These are phyloP conservation scores for Biancaea sappan DNA, from an alignment of 306 rosid species.

Conservation along the genomic window DNA sequence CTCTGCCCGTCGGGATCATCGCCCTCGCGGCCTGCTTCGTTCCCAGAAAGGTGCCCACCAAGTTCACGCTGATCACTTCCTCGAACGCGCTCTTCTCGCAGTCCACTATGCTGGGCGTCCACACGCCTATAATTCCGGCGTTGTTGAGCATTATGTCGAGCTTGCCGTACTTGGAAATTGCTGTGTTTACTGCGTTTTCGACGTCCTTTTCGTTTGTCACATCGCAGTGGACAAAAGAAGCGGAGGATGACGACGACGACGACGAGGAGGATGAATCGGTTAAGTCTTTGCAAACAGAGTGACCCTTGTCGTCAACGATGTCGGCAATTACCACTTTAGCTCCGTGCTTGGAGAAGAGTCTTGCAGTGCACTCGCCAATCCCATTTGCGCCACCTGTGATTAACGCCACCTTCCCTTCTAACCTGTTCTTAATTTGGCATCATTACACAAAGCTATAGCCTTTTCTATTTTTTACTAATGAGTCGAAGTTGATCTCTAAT, in stretches of 20 bases:
- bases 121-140: slow-evolving; percentile 26
- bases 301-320: slow-evolving; percentile 45
- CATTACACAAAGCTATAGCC: too few species aligned
- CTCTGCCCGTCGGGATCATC: slow-evolving; percentile 43
- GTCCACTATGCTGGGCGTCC: slow-evolving; percentile 35
- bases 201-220: slow-evolving; percentile 44
- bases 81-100: slow-evolving; percentile 36
- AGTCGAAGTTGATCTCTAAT: too few species aligned
- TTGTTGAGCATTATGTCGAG: slow-evolving; percentile 68
- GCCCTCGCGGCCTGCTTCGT: slow-evolving; percentile 54
- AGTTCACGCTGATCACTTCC: slow-evolving; percentile 38
- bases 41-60: slow-evolving; percentile 46
- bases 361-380: slow-evolving; percentile 42
- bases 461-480: too few species aligned
- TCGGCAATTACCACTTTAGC: slow-evolving; percentile 55
- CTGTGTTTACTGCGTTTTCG: slow-evolving; percentile 33
- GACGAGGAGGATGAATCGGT: not conserved
- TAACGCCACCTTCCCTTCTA: slow-evolving; percentile 60
- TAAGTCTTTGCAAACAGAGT: slow-evolving; percentile 32
- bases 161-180: slow-evolving; percentile 43
- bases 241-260: not conserved
- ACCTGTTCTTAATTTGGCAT: too few species aligned
- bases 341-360: slow-evolving; percentile 50
- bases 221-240: slow-evolving; percentile 51
- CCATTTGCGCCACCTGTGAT: slow-evolving; percentile 59